Conservation (phyloP, 2,329 filamentous ascomycete species). For the Curvularia hawaiiensis region DNA sequence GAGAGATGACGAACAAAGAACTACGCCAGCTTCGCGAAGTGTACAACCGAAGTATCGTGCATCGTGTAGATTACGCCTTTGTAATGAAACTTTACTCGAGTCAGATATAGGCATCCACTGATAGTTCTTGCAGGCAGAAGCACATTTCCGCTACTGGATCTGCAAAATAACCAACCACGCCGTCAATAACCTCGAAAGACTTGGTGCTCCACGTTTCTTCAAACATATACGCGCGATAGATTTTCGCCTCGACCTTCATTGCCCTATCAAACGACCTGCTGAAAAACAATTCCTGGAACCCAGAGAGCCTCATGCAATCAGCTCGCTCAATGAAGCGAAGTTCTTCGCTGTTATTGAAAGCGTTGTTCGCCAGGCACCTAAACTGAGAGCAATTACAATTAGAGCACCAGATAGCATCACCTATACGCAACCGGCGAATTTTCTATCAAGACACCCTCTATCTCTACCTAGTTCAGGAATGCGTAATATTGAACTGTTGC, state of each 20-base stretch:
- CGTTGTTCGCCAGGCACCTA: not conserved
- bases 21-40: slow-evolving; percentile 6
- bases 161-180: slow-evolving; percentile 4
- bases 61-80: slow-evolving; percentile 7
- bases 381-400: slow-evolving; percentile 1
- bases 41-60: not conserved
- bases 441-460: not conserved
- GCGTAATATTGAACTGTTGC: not conserved
- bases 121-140: not conserved
- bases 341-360: not conserved
- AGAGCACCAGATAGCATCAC: not conserved
- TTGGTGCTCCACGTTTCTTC: slow-evolving; percentile 7
- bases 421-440: not conserved
- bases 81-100: not conserved
- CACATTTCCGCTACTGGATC: not conserved
- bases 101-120: not conserved
- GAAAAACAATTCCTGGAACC: no score
- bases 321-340: not conserved
- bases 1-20: not conserved
- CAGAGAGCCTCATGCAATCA: not conserved
- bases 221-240: slow-evolving; percentile 4
- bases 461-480: not conserved
- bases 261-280: not conserved
- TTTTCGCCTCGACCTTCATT: not conserved
- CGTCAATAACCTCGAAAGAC: not conserved